These are phyloP conservation scores for Fusarium drepaniforme DNA, from an alignment of 2,329 filamentous ascomycete genomes.

Conservation along the genomic window DNA sequence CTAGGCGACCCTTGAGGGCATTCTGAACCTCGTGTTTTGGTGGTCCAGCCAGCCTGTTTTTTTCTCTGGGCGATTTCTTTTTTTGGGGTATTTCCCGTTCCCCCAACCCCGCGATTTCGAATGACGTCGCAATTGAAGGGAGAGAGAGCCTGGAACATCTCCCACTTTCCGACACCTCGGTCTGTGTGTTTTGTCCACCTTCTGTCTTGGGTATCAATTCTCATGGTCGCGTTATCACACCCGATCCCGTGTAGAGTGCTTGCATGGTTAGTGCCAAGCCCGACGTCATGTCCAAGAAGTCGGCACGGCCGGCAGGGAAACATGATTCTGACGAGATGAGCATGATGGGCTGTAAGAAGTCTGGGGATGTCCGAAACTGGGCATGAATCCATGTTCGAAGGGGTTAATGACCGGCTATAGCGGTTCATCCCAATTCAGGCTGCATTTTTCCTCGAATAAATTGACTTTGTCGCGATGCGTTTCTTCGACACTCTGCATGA, in stretches of 20 bases:
- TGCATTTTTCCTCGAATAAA: neutral
- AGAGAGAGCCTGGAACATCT: conserved; percentile 10
- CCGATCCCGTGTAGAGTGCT: conserved; percentile 30
- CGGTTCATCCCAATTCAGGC: neutral
- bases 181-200: neutral
- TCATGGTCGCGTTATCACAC: neutral
- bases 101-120: conserved; percentile 30
- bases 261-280: conserved; percentile 30
- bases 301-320: conserved; percentile 20
- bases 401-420: neutral
- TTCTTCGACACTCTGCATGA: neutral
- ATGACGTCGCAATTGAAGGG: conserved; percentile 18
- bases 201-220: conserved; percentile 10
- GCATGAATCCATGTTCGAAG: neutral
- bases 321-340: neutral
- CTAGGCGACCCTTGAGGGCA: neutral
- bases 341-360: neutral
- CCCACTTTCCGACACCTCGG: neutral
- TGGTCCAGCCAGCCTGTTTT: conserved; percentile 33
- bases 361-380: conserved; percentile 2
- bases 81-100: conserved; percentile 5
- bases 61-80: conserved; percentile 16
- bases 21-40: conserved; percentile 7
- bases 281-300: conserved; percentile 28
- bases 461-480: neutral